Evolutionary conservation across 208 protist genomes (phyloP).

Genomic region (Leishmania gerbilli): DNA sequence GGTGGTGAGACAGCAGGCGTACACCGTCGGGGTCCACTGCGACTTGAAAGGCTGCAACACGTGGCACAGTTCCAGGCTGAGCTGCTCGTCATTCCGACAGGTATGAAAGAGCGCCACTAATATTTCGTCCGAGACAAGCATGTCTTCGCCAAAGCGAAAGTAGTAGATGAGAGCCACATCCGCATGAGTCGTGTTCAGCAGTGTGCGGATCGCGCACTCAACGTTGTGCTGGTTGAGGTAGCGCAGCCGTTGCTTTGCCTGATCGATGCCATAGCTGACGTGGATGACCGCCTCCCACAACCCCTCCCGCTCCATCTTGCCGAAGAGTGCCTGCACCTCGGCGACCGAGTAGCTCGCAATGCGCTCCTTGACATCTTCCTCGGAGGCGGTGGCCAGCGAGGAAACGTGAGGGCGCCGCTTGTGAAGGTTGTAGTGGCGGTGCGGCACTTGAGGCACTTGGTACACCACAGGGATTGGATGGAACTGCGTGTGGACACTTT

Average conservation of each 20-base stretch:
- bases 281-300: conserved; percentile 65
- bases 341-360: conserved; percentile 40
- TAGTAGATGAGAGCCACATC: conserved; percentile 59
- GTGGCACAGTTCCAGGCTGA: conserved; percentile 55
- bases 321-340: conserved; percentile 59
- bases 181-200: conserved; percentile 40
- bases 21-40: conserved; percentile 62
- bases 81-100: conserved; percentile 42
- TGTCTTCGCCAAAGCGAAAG: conserved; percentile 62
- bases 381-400: conserved; percentile 33
- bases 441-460: conserved; percentile 58
- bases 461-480: conserved; percentile 21
- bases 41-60: conserved; percentile 48
- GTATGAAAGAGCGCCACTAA: conserved; percentile 66
- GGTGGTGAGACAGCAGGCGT: conserved; percentile 77
- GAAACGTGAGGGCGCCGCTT: conserved; percentile 44
- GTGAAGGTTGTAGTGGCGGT: conserved; percentile 57
- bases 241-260: conserved; percentile 32
- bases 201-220: conserved; percentile 52
- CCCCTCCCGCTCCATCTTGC: conserved; percentile 54
- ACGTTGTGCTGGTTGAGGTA: conserved; percentile 63
- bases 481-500: conserved; percentile 39
- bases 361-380: conserved; percentile 37
- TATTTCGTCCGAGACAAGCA: conserved; percentile 67
- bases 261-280: conserved; percentile 54